Evolutionary conservation across 1,284 basidiomycete genomes (phyloP).

Genomic region (Sporisorium scitamineum): DNA sequence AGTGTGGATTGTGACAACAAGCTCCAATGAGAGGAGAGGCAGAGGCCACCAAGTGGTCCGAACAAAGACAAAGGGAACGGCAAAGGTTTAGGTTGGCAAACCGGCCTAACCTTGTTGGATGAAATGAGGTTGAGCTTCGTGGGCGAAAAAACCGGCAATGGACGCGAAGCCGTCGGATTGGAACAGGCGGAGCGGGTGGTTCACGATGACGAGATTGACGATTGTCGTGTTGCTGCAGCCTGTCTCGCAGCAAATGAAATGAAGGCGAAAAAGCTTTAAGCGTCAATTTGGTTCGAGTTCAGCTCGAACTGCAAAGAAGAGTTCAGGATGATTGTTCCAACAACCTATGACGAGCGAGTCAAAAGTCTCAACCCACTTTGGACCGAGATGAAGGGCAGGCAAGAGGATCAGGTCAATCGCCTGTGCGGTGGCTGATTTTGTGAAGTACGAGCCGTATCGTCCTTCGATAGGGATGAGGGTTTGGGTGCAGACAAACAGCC

Average conservation of each 20-base stretch:
- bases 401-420: not conserved
- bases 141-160: constrained; percentile 5
- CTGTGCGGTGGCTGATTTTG: not conserved
- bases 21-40: not conserved
- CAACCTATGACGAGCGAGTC: not conserved
- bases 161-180: constrained; percentile 31
- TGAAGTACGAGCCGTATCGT: not conserved
- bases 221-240: constrained; percentile 21
- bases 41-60: not conserved
- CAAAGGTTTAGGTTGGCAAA: constrained; percentile 35
- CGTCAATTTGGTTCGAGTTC: constrained; percentile 15
- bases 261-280: constrained; percentile 11
- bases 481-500: not conserved
- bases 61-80: not conserved
- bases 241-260: constrained; percentile 9
- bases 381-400: not conserved
- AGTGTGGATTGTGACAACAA: constrained; percentile 12
- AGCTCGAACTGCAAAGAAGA: constrained; percentile 16
- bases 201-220: constrained; percentile 10
- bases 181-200: constrained; percentile 13
- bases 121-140: constrained; percentile 35
- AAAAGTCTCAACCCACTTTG: constrained; percentile 12
- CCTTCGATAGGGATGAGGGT: not conserved
- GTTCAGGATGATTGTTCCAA: constrained; percentile 19
- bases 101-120: constrained; percentile 29